Evolutionary conservation across 345 rosid species (phyloP), one percentile per base, ranked within the genome.

Genomic region (Pistacia atlantica): DNA sequence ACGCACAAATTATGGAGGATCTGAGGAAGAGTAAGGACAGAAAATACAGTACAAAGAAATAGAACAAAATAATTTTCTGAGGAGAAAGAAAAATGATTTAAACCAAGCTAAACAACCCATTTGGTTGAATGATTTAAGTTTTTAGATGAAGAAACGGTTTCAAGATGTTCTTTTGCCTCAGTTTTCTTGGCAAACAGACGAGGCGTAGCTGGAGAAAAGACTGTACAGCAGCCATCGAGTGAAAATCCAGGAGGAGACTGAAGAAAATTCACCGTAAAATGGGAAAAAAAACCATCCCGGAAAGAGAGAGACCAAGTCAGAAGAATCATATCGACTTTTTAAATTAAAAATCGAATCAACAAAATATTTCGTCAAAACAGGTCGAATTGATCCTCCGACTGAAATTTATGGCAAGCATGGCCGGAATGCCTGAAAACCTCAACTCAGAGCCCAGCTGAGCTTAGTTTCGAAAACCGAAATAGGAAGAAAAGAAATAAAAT

Each of bases 291-390:
- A 69, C 20, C 3, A n/a, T 20, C 54, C n/a, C 48, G 58, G 52
- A 48, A n/a, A 45, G 55, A 2, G n/a, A 11, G 55, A 31, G 8
- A 68, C 28, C 1, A 2, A 2, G 25, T 38, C 33, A n/a, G n/a
- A 59, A 16, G 48, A 71, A 51, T 60, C 33, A 48, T 10, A 38
- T 45, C 2, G 66, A 79, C 25, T 28, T 65, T 45, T 25, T 13
- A 25, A 51, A 25, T 55, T 65, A 16, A 56, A 70, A 65, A 68
- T 8, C 33, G 37, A 65, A 81, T 18, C 22, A 35, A 22, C 65
- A 69, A 66, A 52, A 17, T 51, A 69, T 69, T 52, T 52, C 25
- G 16, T 48, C 31, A 62, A 75, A 67, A 76, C 5, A 46, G n/a
- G 67, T 61, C 57, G 52, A 72, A 33, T 16, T 49, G 13, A 58